A percentile compares a stretch with the other conserved stretches of the same genome.
phyloP scores from a whole-genome alignment of 208 protist genomes.

The Acanthamoeba healyi region DNA sequence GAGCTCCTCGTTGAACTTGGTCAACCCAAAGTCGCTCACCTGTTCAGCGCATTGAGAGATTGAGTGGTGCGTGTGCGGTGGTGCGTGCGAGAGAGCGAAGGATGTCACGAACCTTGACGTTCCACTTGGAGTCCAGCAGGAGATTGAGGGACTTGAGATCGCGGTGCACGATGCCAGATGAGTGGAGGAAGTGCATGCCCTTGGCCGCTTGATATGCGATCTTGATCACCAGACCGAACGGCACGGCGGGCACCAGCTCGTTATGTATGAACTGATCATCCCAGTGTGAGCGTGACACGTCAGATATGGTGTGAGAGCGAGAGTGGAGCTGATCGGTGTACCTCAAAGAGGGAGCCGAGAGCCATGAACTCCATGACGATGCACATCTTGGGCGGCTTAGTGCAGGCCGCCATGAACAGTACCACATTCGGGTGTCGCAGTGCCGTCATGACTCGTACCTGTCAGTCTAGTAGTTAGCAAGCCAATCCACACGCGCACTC shows the following conservation, averaged over 20 bases:
- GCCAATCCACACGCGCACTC: neutral
- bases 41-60: too few relatives aligned
- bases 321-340: neutral
- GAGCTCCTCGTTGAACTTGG: slow-evolving; percentile 55
- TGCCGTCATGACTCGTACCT: slow-evolving; percentile 34
- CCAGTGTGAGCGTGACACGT: too few relatives aligned
- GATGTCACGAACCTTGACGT: slow-evolving; percentile 23
- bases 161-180: slow-evolving; percentile 13
- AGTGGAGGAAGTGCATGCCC: slow-evolving; percentile 58
- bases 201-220: slow-evolving; percentile 59
- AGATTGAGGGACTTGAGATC: slow-evolving; percentile 58
- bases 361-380: slow-evolving; percentile 43
- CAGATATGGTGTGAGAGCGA: too few relatives aligned
- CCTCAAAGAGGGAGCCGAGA: slow-evolving; percentile 9
- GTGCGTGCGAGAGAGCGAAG: neutral
- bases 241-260: slow-evolving; percentile 45
- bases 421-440: slow-evolving; percentile 64
- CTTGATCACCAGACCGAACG: neutral
- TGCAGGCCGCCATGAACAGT: slow-evolving; percentile 64
- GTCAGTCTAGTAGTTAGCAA: neutral
- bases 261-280: slow-evolving; percentile 52
- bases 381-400: slow-evolving; percentile 41
- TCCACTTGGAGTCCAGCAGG: slow-evolving; percentile 63
- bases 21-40: slow-evolving; percentile 72
- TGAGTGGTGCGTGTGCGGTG: neutral